Base-by-base conservation (phyloP, 2,329 filamentous ascomycete genomes). In the Lasiodiplodia hormozganensis region DNA sequence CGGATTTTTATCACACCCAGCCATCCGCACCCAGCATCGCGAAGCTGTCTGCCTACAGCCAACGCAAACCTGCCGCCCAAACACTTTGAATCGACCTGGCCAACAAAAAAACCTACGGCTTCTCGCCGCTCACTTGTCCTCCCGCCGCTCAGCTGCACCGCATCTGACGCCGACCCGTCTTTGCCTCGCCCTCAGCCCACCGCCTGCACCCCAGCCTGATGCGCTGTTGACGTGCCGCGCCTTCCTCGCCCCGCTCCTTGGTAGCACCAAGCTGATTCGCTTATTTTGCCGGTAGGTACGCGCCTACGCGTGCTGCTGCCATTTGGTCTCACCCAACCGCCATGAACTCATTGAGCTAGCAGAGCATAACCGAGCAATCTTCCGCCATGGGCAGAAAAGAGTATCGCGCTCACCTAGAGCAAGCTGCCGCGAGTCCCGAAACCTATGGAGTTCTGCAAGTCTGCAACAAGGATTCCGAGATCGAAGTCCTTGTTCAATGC, bases 391-490 rank as follows among this genome's bases (percentile, higher is more conserved):
- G 89, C 71, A 85, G 89, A 69, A 87, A 85, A 73, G 85, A 86
- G 43, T 94, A 92, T 77, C 83, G 88, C 58, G 81, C 83, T 62
- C 90, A 94, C 75, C 80, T 84, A 74, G 81, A 76, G 34, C 78
- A 80, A 53, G 83, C 79, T 8, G 80, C 78, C 7, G 70, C 74
- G 51, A 74, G 79, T 23, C 73, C 73, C 2, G 81, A 88, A 57
- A 71, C 14, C 8, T 23, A 80, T 0, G 80, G 84, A 60, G 82
- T 96, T 58, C 80, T 80, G 58, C 75, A 83, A 40, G 80, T 97
- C 40, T 81, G 82, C 43, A 91, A 91, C 18, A 88, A 89, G 5
- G 90, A 91, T 38, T 91, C 95, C 77, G 92, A 91, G 62, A 88
- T 96, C 68, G 85, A 85, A 16, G 91, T 95, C 76, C 82, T 79